A percentile compares a stretch with the other conserved stretches of the same genome.
These are phyloP conservation scores for Ceratocystiopsis brevicomis DNA, from an alignment of 2,329 filamentous ascomycete genomes.

Conservation along the genomic window DNA sequence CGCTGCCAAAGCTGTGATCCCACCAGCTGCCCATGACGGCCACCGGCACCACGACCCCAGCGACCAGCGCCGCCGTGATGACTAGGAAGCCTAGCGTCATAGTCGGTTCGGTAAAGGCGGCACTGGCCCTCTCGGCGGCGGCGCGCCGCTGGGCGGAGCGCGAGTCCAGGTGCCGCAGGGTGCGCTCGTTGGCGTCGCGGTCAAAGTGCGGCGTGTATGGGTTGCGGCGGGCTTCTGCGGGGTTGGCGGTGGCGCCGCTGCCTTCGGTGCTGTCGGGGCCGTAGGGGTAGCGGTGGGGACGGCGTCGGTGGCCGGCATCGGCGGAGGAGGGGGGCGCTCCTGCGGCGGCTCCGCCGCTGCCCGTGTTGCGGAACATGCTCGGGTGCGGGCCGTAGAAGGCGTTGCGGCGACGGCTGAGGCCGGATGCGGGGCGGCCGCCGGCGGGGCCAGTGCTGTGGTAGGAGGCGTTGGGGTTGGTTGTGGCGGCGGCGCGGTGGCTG, in stretches of 20 bases:
- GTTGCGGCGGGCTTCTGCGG: conserved; percentile 4
- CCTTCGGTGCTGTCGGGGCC: conserved; percentile 8
- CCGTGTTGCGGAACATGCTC: conserved; percentile 53
- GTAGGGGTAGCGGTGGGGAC: not conserved
- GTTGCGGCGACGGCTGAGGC: conserved; percentile 56
- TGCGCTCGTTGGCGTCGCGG: conserved; percentile 49
- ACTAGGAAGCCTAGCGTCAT: conserved; percentile 28
- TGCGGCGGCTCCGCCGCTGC: conserved; percentile 6
- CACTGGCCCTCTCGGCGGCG: conserved; percentile 13
- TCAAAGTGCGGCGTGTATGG: conserved; percentile 63
- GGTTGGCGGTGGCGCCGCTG: conserved; percentile 5
- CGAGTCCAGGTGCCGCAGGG: conserved; percentile 46
- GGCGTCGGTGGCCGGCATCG: no score
- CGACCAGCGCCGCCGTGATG: conserved; percentile 26
- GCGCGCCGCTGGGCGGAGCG: conserved; percentile 21
- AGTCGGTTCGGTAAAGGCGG: conserved; percentile 22
- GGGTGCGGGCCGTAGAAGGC: conserved; percentile 75
- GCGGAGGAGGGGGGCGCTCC: no score
- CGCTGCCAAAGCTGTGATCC: conserved; percentile 2
- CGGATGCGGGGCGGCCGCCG: conserved; percentile 60
- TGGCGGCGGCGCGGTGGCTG: not conserved
- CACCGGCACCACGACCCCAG: conserved; percentile 27
- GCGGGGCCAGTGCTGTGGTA: conserved; percentile 42
- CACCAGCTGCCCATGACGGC: conserved; percentile 20
- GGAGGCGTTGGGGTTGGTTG: conserved; percentile 20